Evolutionary conservation across 1,139 yeast species (phyloP).

Genomic region (Casaregolazyma suthepensis): DNA sequence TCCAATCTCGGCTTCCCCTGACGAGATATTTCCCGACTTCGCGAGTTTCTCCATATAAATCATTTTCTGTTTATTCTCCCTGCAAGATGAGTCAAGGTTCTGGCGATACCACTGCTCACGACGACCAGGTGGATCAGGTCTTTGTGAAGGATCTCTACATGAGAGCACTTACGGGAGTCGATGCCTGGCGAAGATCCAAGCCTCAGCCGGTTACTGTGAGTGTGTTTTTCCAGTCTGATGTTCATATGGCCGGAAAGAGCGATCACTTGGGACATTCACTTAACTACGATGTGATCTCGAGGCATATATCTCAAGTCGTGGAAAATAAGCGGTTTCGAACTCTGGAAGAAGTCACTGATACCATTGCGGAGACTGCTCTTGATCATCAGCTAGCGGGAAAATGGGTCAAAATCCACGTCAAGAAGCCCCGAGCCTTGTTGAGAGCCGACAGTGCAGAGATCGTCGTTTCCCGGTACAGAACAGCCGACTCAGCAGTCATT

Average conservation of each 20-base stretch:
- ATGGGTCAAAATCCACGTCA: conserved; percentile 41
- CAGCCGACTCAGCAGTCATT: conserved; percentile 25
- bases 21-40: neutral
- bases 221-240: conserved; percentile 59
- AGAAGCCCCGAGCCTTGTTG: conserved; percentile 49
- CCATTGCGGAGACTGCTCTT: conserved; percentile 45
- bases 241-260: conserved; percentile 59
- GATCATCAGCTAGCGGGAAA: conserved; percentile 49
- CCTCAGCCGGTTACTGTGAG: conserved; percentile 65
- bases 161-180: conserved; percentile 64
- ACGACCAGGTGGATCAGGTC: conserved; percentile 41
- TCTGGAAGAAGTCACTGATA: conserved; percentile 54
- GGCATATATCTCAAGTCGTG: conserved; percentile 52
- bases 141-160: conserved; percentile 54
- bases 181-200: conserved; percentile 67
- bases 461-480: conserved; percentile 32
- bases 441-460: conserved; percentile 49
- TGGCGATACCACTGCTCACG: neutral
- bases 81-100: neutral
- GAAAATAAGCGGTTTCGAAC: conserved; percentile 42
- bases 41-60: neutral
- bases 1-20: neutral
- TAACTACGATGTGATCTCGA: conserved; percentile 78
- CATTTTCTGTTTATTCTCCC: neutral
- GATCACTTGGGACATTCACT: conserved; percentile 78